phyloP scores from a whole-genome alignment of 2,329 filamentous ascomycete genomes.

The Fusarium torulosum region DNA sequence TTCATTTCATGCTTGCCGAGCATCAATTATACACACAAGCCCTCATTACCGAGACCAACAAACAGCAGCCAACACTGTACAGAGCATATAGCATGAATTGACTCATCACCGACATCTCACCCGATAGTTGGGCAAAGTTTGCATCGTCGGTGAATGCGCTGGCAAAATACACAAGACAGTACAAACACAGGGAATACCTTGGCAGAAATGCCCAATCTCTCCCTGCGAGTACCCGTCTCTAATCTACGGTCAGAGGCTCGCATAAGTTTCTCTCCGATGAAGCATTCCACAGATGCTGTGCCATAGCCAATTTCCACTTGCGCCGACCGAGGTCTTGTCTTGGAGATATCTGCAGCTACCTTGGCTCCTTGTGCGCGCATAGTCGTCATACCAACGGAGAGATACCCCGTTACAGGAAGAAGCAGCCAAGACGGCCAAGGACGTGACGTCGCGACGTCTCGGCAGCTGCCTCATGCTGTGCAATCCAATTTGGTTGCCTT shows the following conservation, averaged over 20 bases:
- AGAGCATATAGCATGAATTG: slow-evolving; percentile 24
- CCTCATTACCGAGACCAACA: neutral
- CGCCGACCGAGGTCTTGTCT: neutral
- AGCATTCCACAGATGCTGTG: slow-evolving; percentile 19
- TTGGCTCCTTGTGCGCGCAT: slow-evolving; percentile 2
- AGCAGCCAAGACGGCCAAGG: neutral
- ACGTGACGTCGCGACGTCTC: slow-evolving; percentile 10
- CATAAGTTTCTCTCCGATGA: slow-evolving; percentile 16
- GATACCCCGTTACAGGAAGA: slow-evolving; percentile 19
- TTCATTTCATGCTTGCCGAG: slow-evolving; percentile 28
- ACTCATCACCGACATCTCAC: slow-evolving; percentile 10
- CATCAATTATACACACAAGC: slow-evolving; percentile 11
- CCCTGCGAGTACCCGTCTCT: slow-evolving; percentile 20
- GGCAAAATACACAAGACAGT: slow-evolving; percentile 11
- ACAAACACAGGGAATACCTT: slow-evolving; percentile 14
- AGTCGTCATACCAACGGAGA: slow-evolving; percentile 6
- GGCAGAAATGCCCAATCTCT: slow-evolving; percentile 30
- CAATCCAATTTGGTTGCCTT: slow-evolving; percentile 10
- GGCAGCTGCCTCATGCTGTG: slow-evolving; percentile 21
- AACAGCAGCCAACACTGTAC: neutral
- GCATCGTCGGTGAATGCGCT: slow-evolving; percentile 17
- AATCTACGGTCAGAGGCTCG: slow-evolving; percentile 5
- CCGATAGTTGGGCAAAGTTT: slow-evolving; percentile 3
- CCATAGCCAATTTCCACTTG: neutral
- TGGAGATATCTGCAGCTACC: slow-evolving; percentile 11